Base-by-base conservation (phyloP, 176 grass and related monocot genomes). In the Eragrostis curvula region DNA sequence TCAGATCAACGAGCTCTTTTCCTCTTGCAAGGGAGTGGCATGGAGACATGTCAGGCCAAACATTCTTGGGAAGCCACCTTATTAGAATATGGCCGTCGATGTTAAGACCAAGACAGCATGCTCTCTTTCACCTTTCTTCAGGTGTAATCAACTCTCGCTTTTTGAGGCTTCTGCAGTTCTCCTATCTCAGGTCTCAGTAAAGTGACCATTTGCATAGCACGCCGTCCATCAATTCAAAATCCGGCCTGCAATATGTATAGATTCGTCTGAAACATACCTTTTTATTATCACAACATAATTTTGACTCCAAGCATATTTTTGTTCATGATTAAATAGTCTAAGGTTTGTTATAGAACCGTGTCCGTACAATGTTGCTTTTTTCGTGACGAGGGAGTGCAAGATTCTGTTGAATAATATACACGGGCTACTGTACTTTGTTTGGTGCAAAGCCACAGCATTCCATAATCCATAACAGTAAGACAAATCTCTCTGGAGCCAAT, bases 41-140 rank as follows among this genome's bases (percentile, higher is more conserved):
- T 42, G 66, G 18, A 48, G 18, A 13, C 8, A 49, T 24, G 77
- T 46, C 86, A 21, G n/a, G 77, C 60, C 80, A 17, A 81, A 78
- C 83, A 89, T 89, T 86, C 83, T 85, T 6, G 78, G 56, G 87
- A 89, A 82, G 32, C 65, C 78, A 49, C 53, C 65, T 71, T 71
- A 81, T 71, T 71, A 81, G 74, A 72, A 28, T 84, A 69, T 13
- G 68, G 72, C 44, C 78, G 78, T 85, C 83, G 77, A 66, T 85
- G 78, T 66, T 81, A 85, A 44, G 47, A 65, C 65, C 71, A 64
- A 72, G 87, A 50, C 78, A 28, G 25, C 64, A 13, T 50, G 83
- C 78, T 81, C 70, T 25, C 40, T 70, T 21, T 41, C 49, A 23
- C 21, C 86, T 71, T 70, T 30, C 80, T 79, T 71, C 86, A 79